Conservation (phyloP, 2,329 filamentous ascomycete species). For the Alternaria panax region DNA sequence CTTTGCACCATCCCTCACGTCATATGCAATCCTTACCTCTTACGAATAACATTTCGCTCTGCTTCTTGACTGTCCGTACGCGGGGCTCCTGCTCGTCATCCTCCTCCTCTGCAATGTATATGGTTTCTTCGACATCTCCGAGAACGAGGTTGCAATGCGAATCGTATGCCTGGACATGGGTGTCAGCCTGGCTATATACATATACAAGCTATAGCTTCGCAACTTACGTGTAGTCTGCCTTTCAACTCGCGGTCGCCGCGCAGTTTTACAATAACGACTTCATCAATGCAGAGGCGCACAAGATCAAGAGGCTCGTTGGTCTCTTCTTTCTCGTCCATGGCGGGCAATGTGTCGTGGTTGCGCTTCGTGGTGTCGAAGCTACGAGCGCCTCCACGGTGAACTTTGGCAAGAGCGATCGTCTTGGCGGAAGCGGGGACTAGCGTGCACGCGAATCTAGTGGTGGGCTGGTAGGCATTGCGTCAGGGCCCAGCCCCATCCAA, state of each 20-base stretch:
- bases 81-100: conserved; percentile 73
- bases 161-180: conserved; percentile 79
- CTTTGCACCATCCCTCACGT: neutral
- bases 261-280: conserved; percentile 96
- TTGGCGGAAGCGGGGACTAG: conserved; percentile 25
- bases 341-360: conserved; percentile 25
- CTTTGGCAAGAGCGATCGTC: conserved; percentile 27
- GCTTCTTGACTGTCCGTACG: conserved; percentile 82
- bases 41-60: conserved; percentile 98
- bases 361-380: conserved; percentile 18
- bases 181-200: conserved; percentile 17
- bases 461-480: conserved; percentile 25
- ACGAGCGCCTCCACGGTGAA: conserved; percentile 17
- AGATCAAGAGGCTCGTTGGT: conserved; percentile 91
- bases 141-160: conserved; percentile 97
- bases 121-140: conserved; percentile 95
- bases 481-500: conserved; percentile 15
- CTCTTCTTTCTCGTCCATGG: conserved; percentile 86
- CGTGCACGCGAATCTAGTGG: conserved; percentile 14
- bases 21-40: conserved; percentile 67
- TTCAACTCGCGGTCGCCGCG: conserved; percentile 95
- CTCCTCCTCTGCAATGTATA: conserved; percentile 90
- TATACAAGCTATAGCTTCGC: neutral
- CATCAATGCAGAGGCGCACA: conserved; percentile 91
- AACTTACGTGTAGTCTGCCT: conserved; percentile 84